These are phyloP conservation scores for Populus euphratica DNA, from an alignment of 345 rosid genomes.

Conservation along the genomic window DNA sequence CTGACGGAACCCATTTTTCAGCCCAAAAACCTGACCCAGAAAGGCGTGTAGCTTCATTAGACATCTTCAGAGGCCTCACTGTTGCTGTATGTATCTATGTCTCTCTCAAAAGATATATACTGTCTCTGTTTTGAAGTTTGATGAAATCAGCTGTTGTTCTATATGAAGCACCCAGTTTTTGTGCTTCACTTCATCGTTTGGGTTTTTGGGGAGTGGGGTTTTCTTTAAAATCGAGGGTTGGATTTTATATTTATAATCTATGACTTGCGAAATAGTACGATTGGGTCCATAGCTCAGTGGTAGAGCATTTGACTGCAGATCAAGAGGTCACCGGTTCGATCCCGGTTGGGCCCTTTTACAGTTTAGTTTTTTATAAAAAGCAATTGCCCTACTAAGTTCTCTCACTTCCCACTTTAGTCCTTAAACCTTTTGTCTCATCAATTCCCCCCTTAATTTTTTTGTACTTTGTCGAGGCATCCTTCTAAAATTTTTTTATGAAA, in stretches of 20 bases:
- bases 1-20: slow-evolving; percentile 27
- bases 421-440: background rate
- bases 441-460: background rate
- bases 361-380: background rate
- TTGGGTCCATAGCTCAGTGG: slow-evolving; percentile 38
- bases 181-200: no score
- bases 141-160: background rate
- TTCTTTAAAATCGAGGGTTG: fast-evolving
- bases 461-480: background rate
- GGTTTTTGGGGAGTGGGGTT: background rate
- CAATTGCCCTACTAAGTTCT: background rate
- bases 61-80: slow-evolving; percentile 86
- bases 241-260: fast-evolving
- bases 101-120: background rate
- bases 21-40: slow-evolving; percentile 19
- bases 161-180: background rate
- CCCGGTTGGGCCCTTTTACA: slow-evolving; percentile 30
- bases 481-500: background rate
- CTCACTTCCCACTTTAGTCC: background rate
- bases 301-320: slow-evolving; percentile 42
- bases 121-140: background rate
- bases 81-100: slow-evolving; percentile 51
- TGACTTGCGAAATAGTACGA: fast-evolving
- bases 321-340: slow-evolving; percentile 38
- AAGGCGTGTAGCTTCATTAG: slow-evolving; percentile 66